Evolutionary conservation across 2,329 filamentous ascomycete species (phyloP).

Genomic region (Claviceps digitariae): DNA sequence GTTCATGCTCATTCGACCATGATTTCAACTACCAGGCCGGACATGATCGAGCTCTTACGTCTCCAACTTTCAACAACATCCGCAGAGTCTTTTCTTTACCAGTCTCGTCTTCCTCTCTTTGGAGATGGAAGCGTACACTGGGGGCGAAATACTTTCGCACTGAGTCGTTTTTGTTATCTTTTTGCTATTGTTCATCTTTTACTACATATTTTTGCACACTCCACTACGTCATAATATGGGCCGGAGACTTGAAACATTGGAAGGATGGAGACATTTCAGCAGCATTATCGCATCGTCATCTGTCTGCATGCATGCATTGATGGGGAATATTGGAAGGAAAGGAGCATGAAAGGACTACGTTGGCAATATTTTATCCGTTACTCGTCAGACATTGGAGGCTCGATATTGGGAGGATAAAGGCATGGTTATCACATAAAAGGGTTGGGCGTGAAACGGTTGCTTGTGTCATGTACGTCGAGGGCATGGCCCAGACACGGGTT

Average conservation of each 20-base stretch:
- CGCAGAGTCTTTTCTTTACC: not conserved
- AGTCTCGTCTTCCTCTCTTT: not conserved
- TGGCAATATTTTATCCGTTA: not conserved
- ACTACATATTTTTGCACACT: not conserved
- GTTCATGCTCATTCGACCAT: not conserved
- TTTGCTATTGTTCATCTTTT: not conserved
- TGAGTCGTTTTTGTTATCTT: not conserved
- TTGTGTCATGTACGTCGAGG: not conserved
- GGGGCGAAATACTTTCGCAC: not conserved
- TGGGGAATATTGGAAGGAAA: not conserved
- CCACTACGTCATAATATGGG: slow-evolving; percentile 1
- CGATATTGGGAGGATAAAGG: not conserved
- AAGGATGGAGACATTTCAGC: not conserved
- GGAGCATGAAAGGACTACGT: not conserved
- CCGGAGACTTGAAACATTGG: not conserved
- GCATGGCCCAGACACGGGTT: not conserved
- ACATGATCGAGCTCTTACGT: not conserved
- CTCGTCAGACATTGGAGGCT: not conserved
- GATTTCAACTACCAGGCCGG: not conserved
- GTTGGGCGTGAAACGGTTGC: not conserved
- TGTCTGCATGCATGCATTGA: not conserved
- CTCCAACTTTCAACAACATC: not conserved
- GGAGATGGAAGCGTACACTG: not conserved
- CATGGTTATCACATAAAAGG: not conserved
- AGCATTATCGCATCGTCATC: slow-evolving; percentile 2